These are phyloP conservation scores for Lyophyllum shimeji DNA, from an alignment of 768 basidiomycete species.

Conservation along the genomic window DNA sequence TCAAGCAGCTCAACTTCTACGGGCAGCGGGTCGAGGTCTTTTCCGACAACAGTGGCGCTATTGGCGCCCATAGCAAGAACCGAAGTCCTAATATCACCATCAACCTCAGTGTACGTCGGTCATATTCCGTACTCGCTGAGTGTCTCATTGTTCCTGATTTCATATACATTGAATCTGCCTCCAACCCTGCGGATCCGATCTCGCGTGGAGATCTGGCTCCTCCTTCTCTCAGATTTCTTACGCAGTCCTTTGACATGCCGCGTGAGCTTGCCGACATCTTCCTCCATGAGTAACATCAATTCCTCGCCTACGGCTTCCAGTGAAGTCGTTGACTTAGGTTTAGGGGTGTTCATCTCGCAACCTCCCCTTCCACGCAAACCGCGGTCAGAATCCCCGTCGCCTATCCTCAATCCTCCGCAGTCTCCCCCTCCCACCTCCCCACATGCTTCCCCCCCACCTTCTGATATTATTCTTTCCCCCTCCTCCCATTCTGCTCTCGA, in stretches of 20 bases:
- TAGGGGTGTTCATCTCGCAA: neutral
- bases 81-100: conserved; percentile 19
- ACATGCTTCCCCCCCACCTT: no score
- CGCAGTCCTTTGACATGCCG: neutral
- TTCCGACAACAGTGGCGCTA: conserved; percentile 29
- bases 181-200: conserved; percentile 23
- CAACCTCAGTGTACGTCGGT: conserved; percentile 11
- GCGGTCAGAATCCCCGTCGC: neutral
- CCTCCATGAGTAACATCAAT: neutral
- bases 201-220: neutral
- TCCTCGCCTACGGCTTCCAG: neutral
- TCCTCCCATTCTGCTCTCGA: neutral
- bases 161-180: conserved; percentile 10
- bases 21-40: conserved; percentile 17
- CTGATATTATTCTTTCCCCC: neutral
- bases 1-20: neutral
- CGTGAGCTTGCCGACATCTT: neutral
- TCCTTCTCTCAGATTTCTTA: neutral
- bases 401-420: neutral
- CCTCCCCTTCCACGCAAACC: neutral
- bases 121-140: conserved; percentile 9
- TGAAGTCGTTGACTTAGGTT: conserved; percentile 1
- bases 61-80: conserved; percentile 24
- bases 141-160: conserved; percentile 4
- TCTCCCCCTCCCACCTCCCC: no score